phyloP scores from a whole-genome alignment of 2,329 filamentous ascomycete species.

The Didymella segeticola region DNA sequence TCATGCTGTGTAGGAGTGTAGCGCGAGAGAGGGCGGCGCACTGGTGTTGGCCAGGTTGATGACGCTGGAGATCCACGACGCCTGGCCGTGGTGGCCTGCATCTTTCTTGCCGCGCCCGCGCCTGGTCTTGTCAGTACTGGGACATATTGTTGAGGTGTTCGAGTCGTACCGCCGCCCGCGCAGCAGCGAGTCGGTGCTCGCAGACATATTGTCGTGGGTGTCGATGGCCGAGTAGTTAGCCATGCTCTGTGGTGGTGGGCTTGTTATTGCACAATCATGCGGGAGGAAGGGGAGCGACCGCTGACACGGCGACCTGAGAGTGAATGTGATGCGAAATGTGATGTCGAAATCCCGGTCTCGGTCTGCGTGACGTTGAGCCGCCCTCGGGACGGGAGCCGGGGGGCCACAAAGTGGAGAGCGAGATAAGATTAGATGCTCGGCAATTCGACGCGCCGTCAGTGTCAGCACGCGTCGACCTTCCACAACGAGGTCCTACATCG shows the following conservation, averaged over 20 bases:
- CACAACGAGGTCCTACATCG: no score
- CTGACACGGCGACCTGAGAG: not conserved
- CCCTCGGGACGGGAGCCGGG: not conserved
- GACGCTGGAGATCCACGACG: conserved; percentile 87
- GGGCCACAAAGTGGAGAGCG: no score
- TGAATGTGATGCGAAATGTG: not conserved
- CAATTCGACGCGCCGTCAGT: no score
- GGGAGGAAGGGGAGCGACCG: conserved; percentile 3
- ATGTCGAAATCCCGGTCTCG: conserved; percentile 1
- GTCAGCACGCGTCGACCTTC: no score
- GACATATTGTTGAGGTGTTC: not conserved
- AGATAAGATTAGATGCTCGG: no score
- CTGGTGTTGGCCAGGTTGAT: conserved; percentile 97
- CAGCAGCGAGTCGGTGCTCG: conserved; percentile 51
- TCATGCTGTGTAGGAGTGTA: not conserved
- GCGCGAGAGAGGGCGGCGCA: conserved; percentile 53
- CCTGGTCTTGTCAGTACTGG: conserved; percentile 50
- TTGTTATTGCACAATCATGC: conserved; percentile 37
- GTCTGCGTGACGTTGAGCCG: conserved; percentile 24
- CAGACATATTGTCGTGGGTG: conserved; percentile 51
- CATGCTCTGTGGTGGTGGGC: conserved; percentile 39
- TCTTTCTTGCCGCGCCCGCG: conserved; percentile 72
- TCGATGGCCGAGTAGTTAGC: conserved; percentile 57
- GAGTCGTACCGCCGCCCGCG: conserved; percentile 43
- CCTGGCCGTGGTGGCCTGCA: conserved; percentile 72